Conservation (phyloP, 352 stramenopile genomes). For the Globisporangium mamillatum region DNA sequence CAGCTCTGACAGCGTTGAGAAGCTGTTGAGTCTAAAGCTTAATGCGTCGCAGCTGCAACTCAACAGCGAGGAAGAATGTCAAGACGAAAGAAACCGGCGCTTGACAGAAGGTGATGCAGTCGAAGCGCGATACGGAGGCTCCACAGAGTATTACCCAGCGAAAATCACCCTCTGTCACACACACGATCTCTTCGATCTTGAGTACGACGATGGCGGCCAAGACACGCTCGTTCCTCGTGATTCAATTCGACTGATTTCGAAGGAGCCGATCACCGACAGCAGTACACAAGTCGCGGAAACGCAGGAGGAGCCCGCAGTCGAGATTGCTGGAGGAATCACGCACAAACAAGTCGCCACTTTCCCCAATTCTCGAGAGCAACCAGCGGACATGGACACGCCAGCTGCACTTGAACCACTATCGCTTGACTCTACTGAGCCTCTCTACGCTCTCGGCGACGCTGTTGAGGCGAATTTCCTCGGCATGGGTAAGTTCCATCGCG, state of each 20-base stretch:
- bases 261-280: background rate
- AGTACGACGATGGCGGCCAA: conserved; percentile 9
- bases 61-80: background rate
- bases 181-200: conserved; percentile 1
- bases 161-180: conserved; percentile 9
- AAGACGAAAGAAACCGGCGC: background rate
- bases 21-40: background rate
- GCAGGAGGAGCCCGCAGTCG: background rate
- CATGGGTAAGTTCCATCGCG: conserved; percentile 21
- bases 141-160: background rate
- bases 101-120: conserved; percentile 1
- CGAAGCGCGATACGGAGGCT: background rate
- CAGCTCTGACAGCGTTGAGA: background rate
- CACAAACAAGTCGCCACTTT: too few species aligned
- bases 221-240: conserved; percentile 5
- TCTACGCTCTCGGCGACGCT: background rate
- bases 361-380: background rate
- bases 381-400: background rate
- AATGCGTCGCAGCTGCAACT: background rate
- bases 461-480: conserved; percentile 24
- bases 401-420: too few species aligned
- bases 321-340: too few species aligned
- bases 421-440: background rate
- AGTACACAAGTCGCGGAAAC: background rate
- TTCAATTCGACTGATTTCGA: background rate